Evolutionary conservation across 306 rosid genomes (phyloP).

Genomic region (Cicer chorassanicum): DNA sequence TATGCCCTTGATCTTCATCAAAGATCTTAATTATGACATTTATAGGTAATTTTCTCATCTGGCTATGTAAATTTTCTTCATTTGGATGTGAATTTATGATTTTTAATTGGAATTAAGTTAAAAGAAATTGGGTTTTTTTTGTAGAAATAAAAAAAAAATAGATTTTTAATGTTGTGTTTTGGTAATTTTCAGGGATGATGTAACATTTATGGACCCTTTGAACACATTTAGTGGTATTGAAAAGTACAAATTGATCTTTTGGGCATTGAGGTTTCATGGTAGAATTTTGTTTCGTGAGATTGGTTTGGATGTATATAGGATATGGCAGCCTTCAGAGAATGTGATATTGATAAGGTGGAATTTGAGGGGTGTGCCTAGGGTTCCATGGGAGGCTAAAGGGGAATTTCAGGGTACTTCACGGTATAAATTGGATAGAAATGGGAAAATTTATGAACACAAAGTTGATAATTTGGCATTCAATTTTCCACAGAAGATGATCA

Average conservation of each 20-base stretch:
- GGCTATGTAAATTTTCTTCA: not conserved
- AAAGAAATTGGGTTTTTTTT: not conserved
- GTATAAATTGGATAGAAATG: constrained; percentile 82
- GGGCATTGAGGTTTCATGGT: constrained; percentile 95
- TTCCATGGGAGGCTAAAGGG: constrained; percentile 94
- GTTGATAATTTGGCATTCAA: constrained; percentile 93
- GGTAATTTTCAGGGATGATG: constrained; percentile 76
- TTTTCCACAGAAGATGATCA: constrained; percentile 66
- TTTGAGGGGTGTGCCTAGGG: constrained; percentile 83
- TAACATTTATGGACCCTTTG: constrained; percentile 82
- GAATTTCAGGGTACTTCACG: constrained; percentile 93
- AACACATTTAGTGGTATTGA: constrained; percentile 89
- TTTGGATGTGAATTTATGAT: not conserved
- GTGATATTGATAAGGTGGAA: constrained; percentile 89
- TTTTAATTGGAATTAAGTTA: not conserved
- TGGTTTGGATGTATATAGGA: constrained; percentile 72
- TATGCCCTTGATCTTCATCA: constrained; percentile 71
- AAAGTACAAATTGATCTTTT: constrained; percentile 84
- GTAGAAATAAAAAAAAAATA: not conserved
- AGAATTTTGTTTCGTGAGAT: constrained; percentile 82
- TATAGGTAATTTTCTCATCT: constrained; percentile 65
- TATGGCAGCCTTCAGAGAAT: constrained; percentile 98
- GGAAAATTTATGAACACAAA: constrained; percentile 90
- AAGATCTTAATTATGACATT: constrained; percentile 87
- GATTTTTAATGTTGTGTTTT: constrained; percentile 38